Conservation (phyloP, 805 yeast species). For the Priceomyces carsonii region DNA sequence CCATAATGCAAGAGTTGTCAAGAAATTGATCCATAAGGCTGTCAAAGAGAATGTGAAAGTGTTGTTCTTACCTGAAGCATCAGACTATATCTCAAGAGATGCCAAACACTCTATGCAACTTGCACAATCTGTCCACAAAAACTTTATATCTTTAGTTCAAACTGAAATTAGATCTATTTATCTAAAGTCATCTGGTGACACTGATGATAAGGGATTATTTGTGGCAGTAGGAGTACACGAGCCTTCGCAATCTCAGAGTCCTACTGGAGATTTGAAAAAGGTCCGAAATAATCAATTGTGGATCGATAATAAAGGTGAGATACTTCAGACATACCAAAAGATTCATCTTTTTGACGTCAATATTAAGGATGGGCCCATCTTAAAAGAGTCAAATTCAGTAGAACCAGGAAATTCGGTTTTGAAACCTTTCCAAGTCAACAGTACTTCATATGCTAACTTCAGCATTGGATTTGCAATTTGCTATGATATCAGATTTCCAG, state of each 20-base stretch:
- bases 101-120: constrained; percentile 64
- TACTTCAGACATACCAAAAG: constrained; percentile 75
- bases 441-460: constrained; percentile 13
- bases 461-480: constrained; percentile 75
- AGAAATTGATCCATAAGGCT: constrained; percentile 63
- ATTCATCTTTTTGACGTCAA: constrained; percentile 89
- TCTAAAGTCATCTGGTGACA: constrained; percentile 8
- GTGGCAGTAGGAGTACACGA: constrained; percentile 91
- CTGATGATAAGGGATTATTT: constrained; percentile 45
- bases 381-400: constrained; percentile 76
- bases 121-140: constrained; percentile 43
- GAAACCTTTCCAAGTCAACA: constrained; percentile 54
- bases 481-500: constrained; percentile 88
- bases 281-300: constrained; percentile 76
- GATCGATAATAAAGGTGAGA: constrained; percentile 63
- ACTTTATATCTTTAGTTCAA: constrained; percentile 46
- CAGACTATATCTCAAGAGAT: constrained; percentile 79
- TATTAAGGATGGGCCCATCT: constrained; percentile 75
- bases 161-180: constrained; percentile 42
- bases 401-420: constrained; percentile 68
- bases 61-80: constrained; percentile 89
- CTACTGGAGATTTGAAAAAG: constrained; percentile 13
- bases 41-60: constrained; percentile 60
- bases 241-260: constrained; percentile 48
- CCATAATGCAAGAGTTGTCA: constrained; percentile 61